Base-by-base conservation (phyloP, 768 basidiomycete species). In the Russula sp. region DNA sequence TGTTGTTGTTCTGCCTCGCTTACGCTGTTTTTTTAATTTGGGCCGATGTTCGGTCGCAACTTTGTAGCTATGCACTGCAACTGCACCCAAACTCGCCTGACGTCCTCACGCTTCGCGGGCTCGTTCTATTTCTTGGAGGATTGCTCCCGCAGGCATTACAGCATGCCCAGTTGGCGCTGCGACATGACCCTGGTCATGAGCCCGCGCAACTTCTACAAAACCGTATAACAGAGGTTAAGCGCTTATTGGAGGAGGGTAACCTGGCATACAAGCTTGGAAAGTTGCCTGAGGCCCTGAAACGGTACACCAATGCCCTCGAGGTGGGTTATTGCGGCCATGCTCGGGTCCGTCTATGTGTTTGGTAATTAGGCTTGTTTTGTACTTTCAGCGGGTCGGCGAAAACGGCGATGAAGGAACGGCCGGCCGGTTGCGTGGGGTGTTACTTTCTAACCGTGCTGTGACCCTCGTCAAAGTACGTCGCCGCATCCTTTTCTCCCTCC, bases 221-320 rank as follows among this genome's bases (percentile, higher is more conserved):
- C 71, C 83, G 89, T 7, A 79, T 90, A n/a, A 88, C 87, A 67
- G 88, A 89, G 38, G 83, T 95, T 16, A 93, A 95, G 63, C 77
- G 83, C 60, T 70, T 88, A 46, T 94, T 94, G 69, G 92, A 93
- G 65, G 91, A 91, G 64, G 93, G 93, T 0, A 94, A 95, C 65
- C 68, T 72, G 1, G 79, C 83, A 1, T 95, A 93, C 75, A 92
- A 93, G 72, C 58, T 69, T 0, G 79, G 80, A 2, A 77, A 77
- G 59, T 73, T 83, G 38, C 68, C 78, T 34, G 86, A 88, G 22
- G 93, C 93, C 0, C 72, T 85, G 8, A 76, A 77, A 0, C 85
- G 81, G 67, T 95, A 95, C 69, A 76, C 77, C 5, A 86, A 87
- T 61, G 84, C 88, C 5, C 73, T 95, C 16, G 86, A 87, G 60